Percentiles rank a stretch among this genome's conserved stretches.
phyloP scores from a whole-genome alignment of 2,329 filamentous ascomycete species.

The Tympanopsis confertula region DNA sequence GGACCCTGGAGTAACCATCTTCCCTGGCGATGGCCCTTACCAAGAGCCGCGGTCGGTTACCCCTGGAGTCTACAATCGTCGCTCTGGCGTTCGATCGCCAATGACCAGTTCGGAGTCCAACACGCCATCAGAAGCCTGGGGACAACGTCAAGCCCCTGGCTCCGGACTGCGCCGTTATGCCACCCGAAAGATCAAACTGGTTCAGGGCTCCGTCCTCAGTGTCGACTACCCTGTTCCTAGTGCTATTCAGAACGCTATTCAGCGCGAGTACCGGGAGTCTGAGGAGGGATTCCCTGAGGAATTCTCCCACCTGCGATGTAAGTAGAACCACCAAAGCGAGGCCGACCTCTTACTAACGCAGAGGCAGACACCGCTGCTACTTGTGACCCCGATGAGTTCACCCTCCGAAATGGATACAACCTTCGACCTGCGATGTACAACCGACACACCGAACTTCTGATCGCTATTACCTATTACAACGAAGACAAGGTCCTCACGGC shows the following conservation, averaged over 20 bases:
- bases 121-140: background rate
- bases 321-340: constrained; percentile 22
- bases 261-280: constrained; percentile 80
- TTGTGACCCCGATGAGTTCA: constrained; percentile 97
- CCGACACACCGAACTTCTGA: constrained; percentile 89
- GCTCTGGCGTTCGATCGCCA: background rate
- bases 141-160: background rate
- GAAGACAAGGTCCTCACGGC: constrained; percentile 91
- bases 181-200: constrained; percentile 94
- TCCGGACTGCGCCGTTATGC: constrained; percentile 61
- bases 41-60: background rate
- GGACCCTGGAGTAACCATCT: background rate
- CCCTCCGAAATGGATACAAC: constrained; percentile 97
- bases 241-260: constrained; percentile 92
- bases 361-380: constrained; percentile 71
- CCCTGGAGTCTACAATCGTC: background rate
- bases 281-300: constrained; percentile 86
- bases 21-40: background rate
- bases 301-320: constrained; percentile 87
- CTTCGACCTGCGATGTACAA: constrained; percentile 97
- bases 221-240: constrained; percentile 95
- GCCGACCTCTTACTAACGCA: background rate
- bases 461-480: constrained; percentile 98
- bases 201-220: constrained; percentile 90
- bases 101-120: background rate